Evolutionary conservation across 2,329 filamentous ascomycete species (phyloP).

Genomic region (Plectosphaerella cucumerina): DNA sequence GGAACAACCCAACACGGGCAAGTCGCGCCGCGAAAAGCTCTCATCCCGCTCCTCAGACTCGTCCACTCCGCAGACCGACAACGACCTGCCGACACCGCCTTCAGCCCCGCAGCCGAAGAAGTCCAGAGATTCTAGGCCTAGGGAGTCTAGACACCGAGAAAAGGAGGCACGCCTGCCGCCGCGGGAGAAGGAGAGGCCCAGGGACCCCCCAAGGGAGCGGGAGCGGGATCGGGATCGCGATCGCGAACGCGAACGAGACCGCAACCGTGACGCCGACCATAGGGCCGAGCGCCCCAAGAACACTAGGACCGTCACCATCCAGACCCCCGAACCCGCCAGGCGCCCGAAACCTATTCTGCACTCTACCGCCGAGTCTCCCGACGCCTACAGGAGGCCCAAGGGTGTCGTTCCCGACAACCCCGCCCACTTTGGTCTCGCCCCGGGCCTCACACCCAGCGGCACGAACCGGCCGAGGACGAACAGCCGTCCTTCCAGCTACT

Average conservation of each 20-base stretch:
- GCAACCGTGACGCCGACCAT: conserved; percentile 3
- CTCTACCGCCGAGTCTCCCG: conserved; percentile 8
- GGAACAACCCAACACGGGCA: conserved; percentile 48
- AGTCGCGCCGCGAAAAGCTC: conserved; percentile 36
- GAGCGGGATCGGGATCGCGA: conserved; percentile 18
- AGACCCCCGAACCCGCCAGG: conserved; percentile 16
- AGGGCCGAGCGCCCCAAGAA: not conserved
- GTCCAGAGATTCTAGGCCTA: conserved; percentile 24
- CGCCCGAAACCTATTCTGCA: conserved; percentile 31
- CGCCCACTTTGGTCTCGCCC: conserved; percentile 26
- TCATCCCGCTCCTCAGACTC: conserved; percentile 24
- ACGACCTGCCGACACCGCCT: conserved; percentile 38
- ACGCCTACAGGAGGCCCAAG: conserved; percentile 20
- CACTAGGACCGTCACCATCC: not conserved
- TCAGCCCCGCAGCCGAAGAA: conserved; percentile 21
- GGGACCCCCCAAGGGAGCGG: conserved; percentile 14
- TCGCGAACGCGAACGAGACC: conserved; percentile 1
- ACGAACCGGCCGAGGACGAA: not conserved
- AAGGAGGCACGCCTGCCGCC: conserved; percentile 20
- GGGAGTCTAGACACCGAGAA: conserved; percentile 13
- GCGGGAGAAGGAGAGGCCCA: conserved; percentile 17
- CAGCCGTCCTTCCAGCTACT: conserved; percentile 11
- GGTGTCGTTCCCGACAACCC: conserved; percentile 23
- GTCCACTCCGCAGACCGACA: conserved; percentile 33
- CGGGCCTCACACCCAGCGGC: not conserved